Percentiles rank a stretch among this genome's conserved stretches.
These are phyloP conservation scores for Ogataea wickerhamii DNA, from an alignment of 805 yeast genomes.

Conservation along the genomic window DNA sequence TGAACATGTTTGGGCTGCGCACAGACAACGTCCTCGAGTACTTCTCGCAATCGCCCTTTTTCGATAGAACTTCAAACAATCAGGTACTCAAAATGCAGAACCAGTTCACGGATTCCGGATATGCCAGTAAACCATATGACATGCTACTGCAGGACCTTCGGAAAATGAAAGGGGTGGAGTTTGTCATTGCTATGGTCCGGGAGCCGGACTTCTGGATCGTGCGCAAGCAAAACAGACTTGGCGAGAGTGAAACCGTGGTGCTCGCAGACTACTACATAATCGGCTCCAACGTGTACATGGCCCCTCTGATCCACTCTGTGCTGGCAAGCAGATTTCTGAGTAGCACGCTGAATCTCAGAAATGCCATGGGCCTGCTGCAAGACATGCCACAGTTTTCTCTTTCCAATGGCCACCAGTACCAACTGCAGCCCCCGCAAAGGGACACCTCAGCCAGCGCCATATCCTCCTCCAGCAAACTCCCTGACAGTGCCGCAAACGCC, in stretches of 20 bases:
- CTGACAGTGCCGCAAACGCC: conserved; percentile 26
- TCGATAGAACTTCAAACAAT: conserved; percentile 89
- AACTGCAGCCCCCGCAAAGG: conserved; percentile 8
- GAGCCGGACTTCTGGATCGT: conserved; percentile 95
- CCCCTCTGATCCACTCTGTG: conserved; percentile 73
- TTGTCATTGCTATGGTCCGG: conserved; percentile 63
- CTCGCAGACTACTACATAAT: conserved; percentile 81
- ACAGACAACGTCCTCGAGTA: conserved; percentile 91
- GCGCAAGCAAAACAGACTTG: conserved; percentile 68
- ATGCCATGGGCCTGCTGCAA: conserved; percentile 46
- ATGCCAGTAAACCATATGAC: conserved; percentile 32
- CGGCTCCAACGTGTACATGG: conserved; percentile 90
- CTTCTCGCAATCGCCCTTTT: conserved; percentile 91
- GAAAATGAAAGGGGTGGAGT: conserved; percentile 85
- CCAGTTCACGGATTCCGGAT: conserved; percentile 61
- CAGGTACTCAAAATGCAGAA: conserved; percentile 94
- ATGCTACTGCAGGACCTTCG: conserved; percentile 46
- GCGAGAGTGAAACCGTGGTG: conserved; percentile 48
- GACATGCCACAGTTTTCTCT: conserved; percentile 54
- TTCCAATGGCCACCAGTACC: conserved; percentile 55
- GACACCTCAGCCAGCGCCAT: conserved; percentile 1
- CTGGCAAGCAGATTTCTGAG: conserved; percentile 67
- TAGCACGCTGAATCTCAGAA: conserved; percentile 40
- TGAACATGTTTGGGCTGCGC: conserved; percentile 79
- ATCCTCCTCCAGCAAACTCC: conserved; percentile 9